Percentiles rank a stretch among this genome's conserved stretches.
phyloP scores from a whole-genome alignment of 352 stramenopile species.

The Globisporangium cystogenes region DNA sequence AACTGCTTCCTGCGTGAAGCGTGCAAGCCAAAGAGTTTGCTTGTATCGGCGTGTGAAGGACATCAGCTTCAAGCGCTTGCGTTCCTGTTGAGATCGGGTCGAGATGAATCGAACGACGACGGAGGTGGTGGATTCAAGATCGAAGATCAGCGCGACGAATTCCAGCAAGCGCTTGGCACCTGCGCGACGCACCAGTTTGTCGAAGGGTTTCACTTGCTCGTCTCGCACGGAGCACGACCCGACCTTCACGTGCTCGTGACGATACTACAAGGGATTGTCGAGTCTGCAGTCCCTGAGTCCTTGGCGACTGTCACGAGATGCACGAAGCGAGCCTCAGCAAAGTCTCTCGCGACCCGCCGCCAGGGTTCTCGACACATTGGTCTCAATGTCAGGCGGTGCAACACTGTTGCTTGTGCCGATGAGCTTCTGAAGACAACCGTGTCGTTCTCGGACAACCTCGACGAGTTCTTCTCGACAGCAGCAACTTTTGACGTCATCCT shows the following conservation, averaged over 20 bases:
- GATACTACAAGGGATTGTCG: conserved; percentile 24
- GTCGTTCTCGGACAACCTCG: conserved; percentile 19
- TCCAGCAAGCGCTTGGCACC: conserved; percentile 30
- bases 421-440: conserved; percentile 27
- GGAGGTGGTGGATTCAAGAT: conserved; percentile 33
- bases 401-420: conserved; percentile 7
- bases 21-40: conserved; percentile 33
- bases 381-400: neutral
- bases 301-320: neutral
- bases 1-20: conserved; percentile 35
- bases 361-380: neutral
- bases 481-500: conserved; percentile 38
- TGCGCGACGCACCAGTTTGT: conserved; percentile 33
- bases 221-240: conserved; percentile 23
- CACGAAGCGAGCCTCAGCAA: neutral
- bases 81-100: conserved; percentile 24
- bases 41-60: conserved; percentile 32
- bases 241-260: conserved; percentile 27
- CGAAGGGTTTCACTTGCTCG: conserved; percentile 32
- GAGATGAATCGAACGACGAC: neutral
- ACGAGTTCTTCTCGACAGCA: conserved; percentile 30
- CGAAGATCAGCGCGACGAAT: conserved; percentile 26
- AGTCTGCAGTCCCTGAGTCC: neutral
- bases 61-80: conserved; percentile 26
- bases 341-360: neutral